Base-by-base conservation (phyloP, 345 rosid genomes). In the Brassica carinata region DNA sequence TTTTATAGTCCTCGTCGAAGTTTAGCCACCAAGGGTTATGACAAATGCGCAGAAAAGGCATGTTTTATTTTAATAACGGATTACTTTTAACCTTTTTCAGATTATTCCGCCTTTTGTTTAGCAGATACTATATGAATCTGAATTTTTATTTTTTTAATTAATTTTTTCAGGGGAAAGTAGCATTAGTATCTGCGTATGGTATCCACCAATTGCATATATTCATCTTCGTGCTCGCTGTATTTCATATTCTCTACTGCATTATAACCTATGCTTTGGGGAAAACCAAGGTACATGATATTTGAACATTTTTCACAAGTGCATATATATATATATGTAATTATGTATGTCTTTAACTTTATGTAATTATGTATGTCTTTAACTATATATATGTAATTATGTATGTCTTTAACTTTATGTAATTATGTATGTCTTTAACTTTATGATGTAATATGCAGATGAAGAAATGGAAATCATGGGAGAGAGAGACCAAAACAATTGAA, bases 381-480 rank as follows among this genome's bases (percentile, higher is more conserved):
- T 57, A n/a, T n/a, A 29, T 62, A 30, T 23, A 7, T 59, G 30
- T 8, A 59, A 8, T 59, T 8, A 59, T 66, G 0, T 8, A n/a
- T 38, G n/a, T n/a, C n/a, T n/a, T n/a, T n/a, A n/a, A n/a, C n/a
- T n/a, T n/a, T 33, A 7, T 33, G 38, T 33, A 5, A 5, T 5
- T 33, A 48, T 69, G 66, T 43, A 15, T 38, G 33, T 67, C n/a
- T 57, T 57, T 11, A 11, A 26, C 13, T 57, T n/a, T 69, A 34
- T n/a, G 7, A 66, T 34, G 26, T 65, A 11, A 45, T 55, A 69
- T 81, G 77, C 85, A 95, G 99, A 95, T 91, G 96, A 91, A 88
- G 78, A 95, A 73, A 85, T 95, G 99, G 99, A 89, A 85, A 84
- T 72, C 77, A 6, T 95, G 99, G 99, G 99, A 95, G 79, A 68